These are phyloP conservation scores for Trichosporon sp. DNA, from an alignment of 1,284 basidiomycete species.

Conservation along the genomic window DNA sequence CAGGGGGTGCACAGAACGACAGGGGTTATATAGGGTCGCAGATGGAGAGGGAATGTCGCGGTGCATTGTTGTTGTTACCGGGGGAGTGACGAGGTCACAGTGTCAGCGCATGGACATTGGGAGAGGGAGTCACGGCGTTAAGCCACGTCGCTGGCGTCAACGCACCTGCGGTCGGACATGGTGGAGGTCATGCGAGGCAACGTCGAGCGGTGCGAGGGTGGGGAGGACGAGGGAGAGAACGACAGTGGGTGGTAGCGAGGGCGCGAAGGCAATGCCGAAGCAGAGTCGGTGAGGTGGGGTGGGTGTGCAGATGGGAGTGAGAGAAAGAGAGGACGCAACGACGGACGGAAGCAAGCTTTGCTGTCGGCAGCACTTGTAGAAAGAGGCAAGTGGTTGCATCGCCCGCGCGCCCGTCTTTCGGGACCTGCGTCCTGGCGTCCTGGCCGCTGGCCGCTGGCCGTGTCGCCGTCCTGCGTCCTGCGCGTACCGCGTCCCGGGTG, in stretches of 20 bases:
- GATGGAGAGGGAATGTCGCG: background rate
- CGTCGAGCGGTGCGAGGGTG: background rate
- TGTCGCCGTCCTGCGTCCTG: too few species aligned
- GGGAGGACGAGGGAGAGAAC: constrained; percentile 70
- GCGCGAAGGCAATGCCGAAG: background rate
- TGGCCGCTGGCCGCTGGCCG: background rate
- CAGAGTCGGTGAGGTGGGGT: background rate
- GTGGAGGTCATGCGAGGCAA: background rate
- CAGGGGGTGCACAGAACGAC: background rate
- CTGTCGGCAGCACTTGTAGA: background rate
- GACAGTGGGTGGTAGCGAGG: constrained; percentile 60
- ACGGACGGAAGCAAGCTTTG: background rate
- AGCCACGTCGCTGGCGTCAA: background rate
- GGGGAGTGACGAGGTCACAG: background rate
- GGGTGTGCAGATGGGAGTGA: background rate
- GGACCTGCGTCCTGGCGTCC: background rate
- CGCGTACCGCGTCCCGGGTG: too few species aligned
- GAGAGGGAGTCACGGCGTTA: constrained; percentile 4
- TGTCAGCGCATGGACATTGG: background rate
- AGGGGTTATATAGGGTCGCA: background rate
- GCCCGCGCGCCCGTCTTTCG: background rate
- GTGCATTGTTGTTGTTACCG: background rate
- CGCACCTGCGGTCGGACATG: constrained; percentile 1
- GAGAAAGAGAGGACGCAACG: background rate
- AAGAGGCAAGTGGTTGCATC: background rate